Base-by-base conservation (phyloP, 2,329 filamentous ascomycete species). In the Colletotrichum eremochloae region DNA sequence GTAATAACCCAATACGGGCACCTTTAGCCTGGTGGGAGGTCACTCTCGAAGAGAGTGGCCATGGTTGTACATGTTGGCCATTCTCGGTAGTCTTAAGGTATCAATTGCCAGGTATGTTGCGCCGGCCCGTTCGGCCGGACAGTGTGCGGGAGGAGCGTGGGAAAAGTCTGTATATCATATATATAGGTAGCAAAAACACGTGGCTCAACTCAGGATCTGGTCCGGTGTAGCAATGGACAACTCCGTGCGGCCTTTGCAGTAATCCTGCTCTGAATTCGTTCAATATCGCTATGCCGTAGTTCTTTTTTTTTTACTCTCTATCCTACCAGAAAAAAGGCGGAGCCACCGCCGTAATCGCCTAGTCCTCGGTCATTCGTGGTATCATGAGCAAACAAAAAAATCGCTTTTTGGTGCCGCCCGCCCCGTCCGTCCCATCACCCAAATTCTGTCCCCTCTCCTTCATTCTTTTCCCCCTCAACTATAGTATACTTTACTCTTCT, bases 311-410 rank as follows among this genome's bases (percentile, higher is more conserved):
- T 46, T n/a, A n/a, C 18, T 46, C 48, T 55, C 24, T 42, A 36
- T 55, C 31, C 31, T 31, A 33, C 48, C 33, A 38, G n/a, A n/a
- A n/a, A 63, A 63, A 63, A 42, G 61, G 36, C 33, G 44, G 61
- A 33, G 14, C 29, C 8, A 24, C 42, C 33, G 60, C 60, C 60
- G 11, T 40, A 15, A 20, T 53, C 48, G 48, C 61, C 48, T 33
- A 44, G 53, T 55, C 48, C 48, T 55, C 62, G 53, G 44, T 70
- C 67, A 67, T 60, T 70, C 63, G 63, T 70, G 67, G 67, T 70
- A 70, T 70, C 67, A 70, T 70, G 67, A 67, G 67, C 67, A 70
- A 70, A 70, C 67, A 67, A 67, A 56, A 56, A 70, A 67, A 70
- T 66, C 63, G 62, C 62, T 63, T 70, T 67, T 70, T 70, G 63